phyloP scores from a whole-genome alignment of 108 stramenopile species.

The Pelagomonas calceolata region DNA sequence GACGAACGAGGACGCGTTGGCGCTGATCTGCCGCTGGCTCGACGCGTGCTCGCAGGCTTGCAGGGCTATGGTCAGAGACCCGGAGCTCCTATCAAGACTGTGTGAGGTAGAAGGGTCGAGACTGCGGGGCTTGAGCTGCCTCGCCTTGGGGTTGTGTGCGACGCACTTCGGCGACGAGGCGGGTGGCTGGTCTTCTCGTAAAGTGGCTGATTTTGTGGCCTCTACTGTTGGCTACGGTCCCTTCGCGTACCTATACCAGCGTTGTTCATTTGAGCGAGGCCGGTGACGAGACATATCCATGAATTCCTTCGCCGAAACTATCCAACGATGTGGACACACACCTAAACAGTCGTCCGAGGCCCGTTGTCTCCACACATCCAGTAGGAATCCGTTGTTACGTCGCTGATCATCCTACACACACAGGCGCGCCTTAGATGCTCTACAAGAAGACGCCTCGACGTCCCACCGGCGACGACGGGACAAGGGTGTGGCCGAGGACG shows the following conservation, averaged over 20 bases:
- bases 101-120: not conserved
- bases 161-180: not conserved
- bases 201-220: too few species aligned
- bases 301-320: too few species aligned
- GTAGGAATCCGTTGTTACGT: too few species aligned
- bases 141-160: not conserved
- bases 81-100: not conserved
- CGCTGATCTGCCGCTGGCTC: not conserved
- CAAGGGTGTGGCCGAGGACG: not conserved
- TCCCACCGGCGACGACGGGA: not conserved
- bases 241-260: not conserved
- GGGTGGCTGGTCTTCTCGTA: not conserved
- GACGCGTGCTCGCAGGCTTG: not conserved
- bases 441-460: not conserved
- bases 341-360: too few species aligned
- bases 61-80: not conserved
- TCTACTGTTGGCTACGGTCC: not conserved
- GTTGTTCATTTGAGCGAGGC: too few species aligned
- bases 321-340: too few species aligned
- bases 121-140: not conserved
- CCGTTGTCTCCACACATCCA: too few species aligned
- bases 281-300: too few species aligned
- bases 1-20: too few species aligned
- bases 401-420: too few species aligned
- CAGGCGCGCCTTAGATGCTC: not conserved